Evolutionary conservation across 2,329 filamentous ascomycete species (phyloP).

Genomic region (Emergomyces orientalis): DNA sequence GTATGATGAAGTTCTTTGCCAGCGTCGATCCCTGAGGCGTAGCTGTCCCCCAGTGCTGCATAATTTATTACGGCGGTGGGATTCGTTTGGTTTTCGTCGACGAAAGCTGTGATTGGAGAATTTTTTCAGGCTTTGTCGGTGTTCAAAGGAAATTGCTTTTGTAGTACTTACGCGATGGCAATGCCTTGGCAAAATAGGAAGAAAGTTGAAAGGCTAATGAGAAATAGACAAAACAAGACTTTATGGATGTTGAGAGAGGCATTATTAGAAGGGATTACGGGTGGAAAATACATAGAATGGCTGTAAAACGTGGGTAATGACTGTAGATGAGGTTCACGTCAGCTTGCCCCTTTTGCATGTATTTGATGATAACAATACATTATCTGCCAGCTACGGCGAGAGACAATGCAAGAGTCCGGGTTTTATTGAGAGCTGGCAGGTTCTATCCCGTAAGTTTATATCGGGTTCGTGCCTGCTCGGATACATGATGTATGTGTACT

Average conservation of each 20-base stretch:
- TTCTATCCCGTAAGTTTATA: not conserved
- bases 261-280: constrained; percentile 1
- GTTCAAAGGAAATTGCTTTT: not conserved
- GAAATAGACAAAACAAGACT: not conserved
- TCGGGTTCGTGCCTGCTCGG: not conserved
- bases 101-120: not conserved
- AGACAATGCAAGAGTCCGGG: not conserved
- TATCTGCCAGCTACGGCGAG: not conserved
- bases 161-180: constrained; percentile 1
- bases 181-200: not conserved
- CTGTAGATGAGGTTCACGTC: not conserved
- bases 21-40: constrained; percentile 22
- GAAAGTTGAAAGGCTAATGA: not conserved
- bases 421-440: not conserved
- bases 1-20: constrained; percentile 14
- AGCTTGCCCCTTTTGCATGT: not conserved
- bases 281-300: constrained; percentile 4
- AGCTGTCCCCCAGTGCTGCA: constrained; percentile 22
- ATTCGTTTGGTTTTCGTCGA: not conserved
- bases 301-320: not conserved
- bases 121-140: not conserved
- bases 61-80: constrained; percentile 13
- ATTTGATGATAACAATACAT: not conserved
- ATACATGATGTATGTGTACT: not conserved
- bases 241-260: constrained; percentile 2